A percentile compares a stretch with the other conserved stretches of the same genome.
These are phyloP conservation scores for Gardenia jasminoides DNA, from an alignment of 257 asterid species.

Conservation along the genomic window DNA sequence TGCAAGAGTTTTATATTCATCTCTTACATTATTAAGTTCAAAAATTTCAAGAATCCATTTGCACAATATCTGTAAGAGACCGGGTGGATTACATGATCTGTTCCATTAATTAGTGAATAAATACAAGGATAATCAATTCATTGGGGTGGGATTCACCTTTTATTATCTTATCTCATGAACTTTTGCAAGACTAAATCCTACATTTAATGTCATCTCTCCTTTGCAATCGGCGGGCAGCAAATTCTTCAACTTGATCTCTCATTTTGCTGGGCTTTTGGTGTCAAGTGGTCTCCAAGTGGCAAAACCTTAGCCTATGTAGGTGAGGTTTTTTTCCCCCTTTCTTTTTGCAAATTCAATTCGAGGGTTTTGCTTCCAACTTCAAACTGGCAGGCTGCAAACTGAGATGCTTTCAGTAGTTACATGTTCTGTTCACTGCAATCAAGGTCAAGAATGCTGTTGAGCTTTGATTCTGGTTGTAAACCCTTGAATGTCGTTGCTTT, in stretches of 20 bases:
- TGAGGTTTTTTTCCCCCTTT: constrained; percentile 32
- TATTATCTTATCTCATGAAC: too few relatives aligned
- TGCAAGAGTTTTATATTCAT: background rate
- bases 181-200: background rate
- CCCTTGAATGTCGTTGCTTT: background rate
- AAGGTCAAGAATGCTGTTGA: background rate
- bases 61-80: background rate
- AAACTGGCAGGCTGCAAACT: background rate
- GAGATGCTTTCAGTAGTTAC: background rate
- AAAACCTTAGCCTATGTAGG: constrained; percentile 90
- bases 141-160: too few relatives aligned
- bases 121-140: too few relatives aligned
- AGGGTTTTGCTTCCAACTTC: constrained; percentile 12
- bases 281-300: constrained; percentile 97
- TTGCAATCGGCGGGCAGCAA: constrained; percentile 59
- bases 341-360: background rate
- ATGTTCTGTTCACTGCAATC: background rate
- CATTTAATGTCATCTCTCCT: background rate
- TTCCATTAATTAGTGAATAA: too few relatives aligned
- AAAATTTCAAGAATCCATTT: background rate
- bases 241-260: constrained; percentile 97
- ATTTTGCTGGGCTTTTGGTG: constrained; percentile 90
- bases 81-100: background rate
- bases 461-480: background rate
- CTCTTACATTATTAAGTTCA: background rate